These are phyloP conservation scores for Berkeleyomyces rouxiae DNA, from an alignment of 2,329 filamentous ascomycete species.

Conservation along the genomic window DNA sequence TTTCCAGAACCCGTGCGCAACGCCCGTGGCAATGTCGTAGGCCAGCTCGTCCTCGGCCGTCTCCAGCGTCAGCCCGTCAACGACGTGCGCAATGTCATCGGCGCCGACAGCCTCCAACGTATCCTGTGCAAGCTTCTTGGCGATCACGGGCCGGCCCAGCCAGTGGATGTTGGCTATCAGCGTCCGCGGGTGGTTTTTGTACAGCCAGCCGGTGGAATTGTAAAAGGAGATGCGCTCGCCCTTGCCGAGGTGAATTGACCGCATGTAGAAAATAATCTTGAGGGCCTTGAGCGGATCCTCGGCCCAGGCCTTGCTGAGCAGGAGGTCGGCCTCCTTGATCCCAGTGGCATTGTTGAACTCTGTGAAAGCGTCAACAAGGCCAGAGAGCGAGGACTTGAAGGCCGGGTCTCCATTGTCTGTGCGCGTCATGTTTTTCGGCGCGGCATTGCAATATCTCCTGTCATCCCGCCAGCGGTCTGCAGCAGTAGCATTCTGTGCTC, in stretches of 20 bases:
- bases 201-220: constrained; percentile 38
- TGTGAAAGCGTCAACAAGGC: not conserved
- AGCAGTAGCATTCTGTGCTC: too few species aligned
- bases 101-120: constrained; percentile 18
- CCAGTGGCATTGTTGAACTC: not conserved
- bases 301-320: not conserved
- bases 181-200: constrained; percentile 35
- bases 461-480: too few species aligned
- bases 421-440: not conserved
- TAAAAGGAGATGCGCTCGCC: constrained; percentile 30
- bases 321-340: not conserved
- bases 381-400: not conserved
- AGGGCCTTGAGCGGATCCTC: not conserved
- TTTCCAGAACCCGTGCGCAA: constrained; percentile 46
- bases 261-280: not conserved
- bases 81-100: constrained; percentile 20
- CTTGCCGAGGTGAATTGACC: constrained; percentile 34
- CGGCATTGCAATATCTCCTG: too few species aligned
- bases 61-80: constrained; percentile 17
- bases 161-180: constrained; percentile 36
- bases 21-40: constrained; percentile 24
- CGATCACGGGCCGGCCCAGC: constrained; percentile 37
- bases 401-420: not conserved
- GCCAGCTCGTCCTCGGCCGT: constrained; percentile 18
- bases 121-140: constrained; percentile 28